phyloP scores from a whole-genome alignment of 2,329 filamentous ascomycete genomes.

The Hymenoscyphus occultus region DNA sequence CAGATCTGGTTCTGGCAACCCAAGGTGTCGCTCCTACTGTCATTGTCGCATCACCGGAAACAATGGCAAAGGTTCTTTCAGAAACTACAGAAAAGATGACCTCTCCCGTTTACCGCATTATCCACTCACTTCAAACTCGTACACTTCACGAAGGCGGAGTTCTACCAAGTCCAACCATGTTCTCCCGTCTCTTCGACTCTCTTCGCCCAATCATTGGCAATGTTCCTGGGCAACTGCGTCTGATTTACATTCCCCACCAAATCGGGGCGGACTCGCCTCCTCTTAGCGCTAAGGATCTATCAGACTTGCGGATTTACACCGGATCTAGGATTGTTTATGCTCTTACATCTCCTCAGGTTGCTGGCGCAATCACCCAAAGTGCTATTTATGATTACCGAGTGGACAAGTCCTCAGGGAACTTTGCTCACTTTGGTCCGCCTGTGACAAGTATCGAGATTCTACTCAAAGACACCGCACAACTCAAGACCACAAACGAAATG shows the following conservation, averaged over 20 bases:
- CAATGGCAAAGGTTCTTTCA: constrained; percentile 65
- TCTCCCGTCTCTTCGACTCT: constrained; percentile 60
- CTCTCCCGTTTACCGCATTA: constrained; percentile 61
- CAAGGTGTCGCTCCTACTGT: constrained; percentile 77
- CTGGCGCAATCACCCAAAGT: constrained; percentile 84
- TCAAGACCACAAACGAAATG: constrained; percentile 62
- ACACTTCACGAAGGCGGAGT: constrained; percentile 67
- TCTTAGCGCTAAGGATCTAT: constrained; percentile 67
- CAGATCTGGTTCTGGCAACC: constrained; percentile 71
- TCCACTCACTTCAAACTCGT: constrained; percentile 70
- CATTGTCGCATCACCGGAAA: constrained; percentile 72
- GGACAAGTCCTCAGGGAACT: constrained; percentile 39
- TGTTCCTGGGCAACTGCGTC: constrained; percentile 69
- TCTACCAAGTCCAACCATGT: constrained; percentile 64
- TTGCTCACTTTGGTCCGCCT: constrained; percentile 77
- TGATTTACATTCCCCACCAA: constrained; percentile 77
- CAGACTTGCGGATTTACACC: constrained; percentile 78
- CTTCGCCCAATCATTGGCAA: constrained; percentile 58
- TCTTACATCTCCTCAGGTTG: constrained; percentile 76
- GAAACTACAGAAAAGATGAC: constrained; percentile 58
- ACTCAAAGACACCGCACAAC: constrained; percentile 58
- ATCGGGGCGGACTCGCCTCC: constrained; percentile 59
- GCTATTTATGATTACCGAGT: constrained; percentile 83
- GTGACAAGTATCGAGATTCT: constrained; percentile 76
- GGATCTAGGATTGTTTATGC: constrained; percentile 81